A percentile compares a stretch with the other conserved stretches of the same genome.
phyloP scores from a whole-genome alignment of 2,329 filamentous ascomycete genomes.

The Simplicillium aogashimaense region DNA sequence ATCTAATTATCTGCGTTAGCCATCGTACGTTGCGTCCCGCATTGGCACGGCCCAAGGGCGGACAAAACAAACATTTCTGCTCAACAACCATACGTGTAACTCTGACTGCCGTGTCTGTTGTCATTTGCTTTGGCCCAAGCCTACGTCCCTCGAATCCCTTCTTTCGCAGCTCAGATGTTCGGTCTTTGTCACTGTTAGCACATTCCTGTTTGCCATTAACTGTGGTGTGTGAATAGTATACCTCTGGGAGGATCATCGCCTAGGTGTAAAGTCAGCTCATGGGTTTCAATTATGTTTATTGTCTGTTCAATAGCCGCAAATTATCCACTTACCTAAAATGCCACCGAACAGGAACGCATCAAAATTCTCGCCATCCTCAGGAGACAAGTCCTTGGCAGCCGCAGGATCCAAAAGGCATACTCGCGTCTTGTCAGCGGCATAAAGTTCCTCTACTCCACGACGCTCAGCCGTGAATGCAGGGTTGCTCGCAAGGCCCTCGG shows the following conservation, averaged over 20 bases:
- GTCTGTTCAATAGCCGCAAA: conserved; percentile 6
- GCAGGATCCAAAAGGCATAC: conserved; percentile 88
- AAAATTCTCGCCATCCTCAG: conserved; percentile 73
- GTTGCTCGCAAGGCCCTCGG: conserved; percentile 41
- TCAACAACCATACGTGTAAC: conserved; percentile 86
- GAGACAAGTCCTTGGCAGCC: conserved; percentile 69
- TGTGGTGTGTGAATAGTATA: conserved; percentile 29
- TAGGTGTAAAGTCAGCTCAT: conserved; percentile 21
- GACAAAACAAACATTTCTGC: conserved; percentile 54
- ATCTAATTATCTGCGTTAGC: conserved; percentile 36
- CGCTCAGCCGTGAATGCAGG: conserved; percentile 62
- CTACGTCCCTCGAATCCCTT: conserved; percentile 86
- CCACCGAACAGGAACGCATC: conserved; percentile 93
- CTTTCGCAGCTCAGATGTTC: conserved; percentile 88
- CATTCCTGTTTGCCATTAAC: conserved; percentile 5
- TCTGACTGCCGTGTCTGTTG: conserved; percentile 90
- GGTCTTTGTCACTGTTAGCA: conserved; percentile 45
- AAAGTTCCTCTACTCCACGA: conserved; percentile 74
- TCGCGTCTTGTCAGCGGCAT: conserved; percentile 58
- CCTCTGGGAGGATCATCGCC: conserved; percentile 90
- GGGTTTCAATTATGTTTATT: conserved; percentile 1
- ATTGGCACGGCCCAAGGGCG: neutral
- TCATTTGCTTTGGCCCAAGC: conserved; percentile 92
- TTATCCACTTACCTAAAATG: conserved; percentile 62
- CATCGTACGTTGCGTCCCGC: no score